A percentile compares a stretch with the other conserved stretches of the same genome.
These are phyloP conservation scores for Phytophthora pinifolia DNA, from an alignment of 352 stramenopile species.

Conservation along the genomic window DNA sequence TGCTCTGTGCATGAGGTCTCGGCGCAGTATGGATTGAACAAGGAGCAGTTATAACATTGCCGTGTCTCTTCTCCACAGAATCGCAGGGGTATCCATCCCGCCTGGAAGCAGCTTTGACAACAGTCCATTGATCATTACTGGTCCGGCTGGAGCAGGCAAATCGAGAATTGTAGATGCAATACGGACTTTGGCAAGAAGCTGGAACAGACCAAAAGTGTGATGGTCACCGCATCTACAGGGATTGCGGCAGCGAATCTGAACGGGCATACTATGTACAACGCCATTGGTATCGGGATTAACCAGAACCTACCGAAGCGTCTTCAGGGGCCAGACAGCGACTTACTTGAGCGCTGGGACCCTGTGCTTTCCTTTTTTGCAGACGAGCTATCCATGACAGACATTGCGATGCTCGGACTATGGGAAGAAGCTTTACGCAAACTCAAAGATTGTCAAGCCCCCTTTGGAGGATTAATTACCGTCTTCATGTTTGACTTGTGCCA, in stretches of 20 bases:
- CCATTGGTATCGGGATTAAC: too few relatives aligned
- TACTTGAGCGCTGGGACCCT: constrained; percentile 17
- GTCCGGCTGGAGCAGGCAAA: not conserved
- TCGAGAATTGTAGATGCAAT: constrained; percentile 15
- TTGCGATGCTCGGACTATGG: constrained; percentile 28
- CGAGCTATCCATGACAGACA: constrained; percentile 27
- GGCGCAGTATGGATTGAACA: too few relatives aligned
- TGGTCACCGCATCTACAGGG: constrained; percentile 9
- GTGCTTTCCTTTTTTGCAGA: constrained; percentile 23
- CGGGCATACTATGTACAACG: constrained; percentile 25
- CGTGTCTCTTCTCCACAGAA: too few relatives aligned
- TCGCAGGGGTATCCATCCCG: too few relatives aligned
- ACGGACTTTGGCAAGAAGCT: constrained; percentile 1
- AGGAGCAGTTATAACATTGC: too few relatives aligned
- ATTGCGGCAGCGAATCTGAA: constrained; percentile 21
- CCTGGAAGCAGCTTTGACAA: too few relatives aligned
- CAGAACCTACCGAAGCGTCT: constrained; percentile 13
- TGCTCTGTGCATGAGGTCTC: too few relatives aligned
- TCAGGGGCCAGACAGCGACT: constrained; percentile 15
- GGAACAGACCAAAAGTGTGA: constrained; percentile 6
- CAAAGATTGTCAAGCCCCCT: constrained; percentile 17
- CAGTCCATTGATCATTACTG: not conserved
- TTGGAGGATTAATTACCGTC: constrained; percentile 7
- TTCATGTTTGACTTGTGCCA: constrained; percentile 27
- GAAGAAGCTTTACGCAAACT: constrained; percentile 24